These are phyloP conservation scores for Solanum phureja DNA, from an alignment of 257 asterid species.

Conservation along the genomic window DNA sequence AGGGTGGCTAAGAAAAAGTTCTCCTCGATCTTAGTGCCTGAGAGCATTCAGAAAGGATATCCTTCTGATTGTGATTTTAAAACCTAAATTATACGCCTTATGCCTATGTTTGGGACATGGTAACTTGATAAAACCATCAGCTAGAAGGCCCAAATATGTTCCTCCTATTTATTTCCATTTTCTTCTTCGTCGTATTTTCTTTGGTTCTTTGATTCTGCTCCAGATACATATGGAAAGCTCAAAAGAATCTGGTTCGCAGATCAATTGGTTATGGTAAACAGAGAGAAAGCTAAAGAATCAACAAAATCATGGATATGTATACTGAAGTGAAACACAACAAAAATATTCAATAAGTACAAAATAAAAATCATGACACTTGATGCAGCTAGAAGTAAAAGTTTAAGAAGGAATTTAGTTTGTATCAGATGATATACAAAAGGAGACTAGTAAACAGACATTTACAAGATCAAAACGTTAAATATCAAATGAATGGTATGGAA, in stretches of 20 bases:
- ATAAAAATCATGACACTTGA: neutral
- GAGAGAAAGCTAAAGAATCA: neutral
- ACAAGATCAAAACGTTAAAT: neutral
- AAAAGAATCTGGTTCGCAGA: neutral
- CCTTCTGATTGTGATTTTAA: too few species aligned
- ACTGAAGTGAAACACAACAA: neutral
- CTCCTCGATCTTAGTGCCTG: too few species aligned
- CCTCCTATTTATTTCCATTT: neutral
- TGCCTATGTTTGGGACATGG: too few species aligned
- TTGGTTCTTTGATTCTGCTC: neutral
- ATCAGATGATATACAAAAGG: neutral
- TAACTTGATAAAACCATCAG: too few species aligned
- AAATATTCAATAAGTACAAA: neutral
- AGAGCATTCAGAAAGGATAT: too few species aligned
- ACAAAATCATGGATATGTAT: neutral
- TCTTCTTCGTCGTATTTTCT: neutral
- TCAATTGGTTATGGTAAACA: neutral
- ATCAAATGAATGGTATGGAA: neutral
- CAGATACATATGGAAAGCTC: neutral
- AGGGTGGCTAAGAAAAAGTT: too few species aligned
- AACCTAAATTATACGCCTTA: too few species aligned
- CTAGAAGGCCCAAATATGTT: too few species aligned
- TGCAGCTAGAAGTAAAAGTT: neutral
- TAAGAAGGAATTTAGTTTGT: neutral
- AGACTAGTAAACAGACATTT: neutral